Conservation (phyloP, 1,284 basidiomycete species). For the Ceratobasidium sp. region DNA sequence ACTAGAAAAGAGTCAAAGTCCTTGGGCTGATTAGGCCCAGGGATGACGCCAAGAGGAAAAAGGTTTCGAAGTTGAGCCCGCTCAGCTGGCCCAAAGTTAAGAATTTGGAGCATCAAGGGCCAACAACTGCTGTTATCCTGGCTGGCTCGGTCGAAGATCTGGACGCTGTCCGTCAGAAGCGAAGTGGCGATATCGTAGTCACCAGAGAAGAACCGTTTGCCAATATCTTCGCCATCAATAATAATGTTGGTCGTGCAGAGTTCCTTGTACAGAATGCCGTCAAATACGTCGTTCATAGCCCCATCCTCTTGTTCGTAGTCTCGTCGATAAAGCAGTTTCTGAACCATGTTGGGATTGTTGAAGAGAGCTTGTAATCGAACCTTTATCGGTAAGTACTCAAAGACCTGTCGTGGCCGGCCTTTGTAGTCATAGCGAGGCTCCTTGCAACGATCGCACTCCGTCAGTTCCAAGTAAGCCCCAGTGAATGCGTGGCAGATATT, state of each 20-base stretch:
- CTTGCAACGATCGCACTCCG: conserved; percentile 44
- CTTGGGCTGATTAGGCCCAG: conserved; percentile 61
- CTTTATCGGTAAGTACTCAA: conserved; percentile 48
- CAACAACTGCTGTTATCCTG: conserved; percentile 54
- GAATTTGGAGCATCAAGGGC: conserved; percentile 62
- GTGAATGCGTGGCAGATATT: conserved; percentile 49
- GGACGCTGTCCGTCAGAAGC: conserved; percentile 59
- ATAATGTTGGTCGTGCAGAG: conserved; percentile 23
- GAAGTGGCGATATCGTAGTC: conserved; percentile 55
- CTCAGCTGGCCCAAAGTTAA: conserved; percentile 60
- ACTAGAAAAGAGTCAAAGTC: conserved; percentile 62
- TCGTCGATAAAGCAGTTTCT: conserved; percentile 52
- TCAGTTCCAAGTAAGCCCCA: conserved; percentile 19
- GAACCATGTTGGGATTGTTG: conserved; percentile 47
- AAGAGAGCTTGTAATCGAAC: conserved; percentile 39
- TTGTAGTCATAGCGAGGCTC: conserved; percentile 33
- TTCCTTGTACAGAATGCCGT: conserved; percentile 30
- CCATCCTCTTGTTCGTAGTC: conserved; percentile 45
- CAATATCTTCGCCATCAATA: conserved; percentile 29
- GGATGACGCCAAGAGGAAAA: conserved; percentile 60
- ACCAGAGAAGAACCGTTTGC: conserved; percentile 54
- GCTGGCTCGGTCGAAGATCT: conserved; percentile 57
- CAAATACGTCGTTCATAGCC: conserved; percentile 51
- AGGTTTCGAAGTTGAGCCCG: conserved; percentile 57
- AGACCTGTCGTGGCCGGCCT: conserved; percentile 30